Conservation (phyloP, 257 asterid genomes). For the Echium plantagineum region DNA sequence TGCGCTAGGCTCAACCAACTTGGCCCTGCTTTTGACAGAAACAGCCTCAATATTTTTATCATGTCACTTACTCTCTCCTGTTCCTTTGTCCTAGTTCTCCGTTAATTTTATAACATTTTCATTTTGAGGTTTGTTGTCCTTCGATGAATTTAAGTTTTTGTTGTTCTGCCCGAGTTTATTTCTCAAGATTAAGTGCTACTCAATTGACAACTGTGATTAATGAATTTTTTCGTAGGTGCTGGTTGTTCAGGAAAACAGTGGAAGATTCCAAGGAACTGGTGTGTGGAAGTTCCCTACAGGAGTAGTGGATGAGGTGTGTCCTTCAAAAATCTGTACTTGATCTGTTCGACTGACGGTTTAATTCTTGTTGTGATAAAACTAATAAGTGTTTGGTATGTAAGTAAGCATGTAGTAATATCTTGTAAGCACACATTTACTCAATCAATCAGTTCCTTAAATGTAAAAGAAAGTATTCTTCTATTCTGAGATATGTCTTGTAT, state of each 20-base stretch:
- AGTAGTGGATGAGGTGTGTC: conserved; percentile 88
- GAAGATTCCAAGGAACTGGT: conserved; percentile 66
- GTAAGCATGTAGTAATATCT: not conserved
- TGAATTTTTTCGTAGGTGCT: conserved; percentile 34
- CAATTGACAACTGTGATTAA: not conserved
- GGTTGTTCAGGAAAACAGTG: conserved; percentile 89
- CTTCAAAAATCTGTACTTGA: not conserved
- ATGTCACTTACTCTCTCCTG: too few species aligned
- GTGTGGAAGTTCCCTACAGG: conserved; percentile 96
- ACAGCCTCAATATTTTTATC: too few species aligned
- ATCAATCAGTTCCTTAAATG: not conserved
- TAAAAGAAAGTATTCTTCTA: not conserved
- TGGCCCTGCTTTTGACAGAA: too few species aligned
- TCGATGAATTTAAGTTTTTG: not conserved
- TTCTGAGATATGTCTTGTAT: not conserved
- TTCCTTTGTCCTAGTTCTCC: too few species aligned
- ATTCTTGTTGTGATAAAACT: too few species aligned
- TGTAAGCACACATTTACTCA: not conserved
- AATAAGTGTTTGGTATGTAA: too few species aligned
- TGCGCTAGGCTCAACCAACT: too few species aligned
- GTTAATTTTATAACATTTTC: too few species aligned
- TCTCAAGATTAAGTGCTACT: not conserved
- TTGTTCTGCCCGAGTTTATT: not conserved
- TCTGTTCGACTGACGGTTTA: not conserved
- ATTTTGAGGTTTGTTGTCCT: not conserved